Conservation (phyloP, 176 grass and related monocot species). For the Lolium perenne region DNA sequence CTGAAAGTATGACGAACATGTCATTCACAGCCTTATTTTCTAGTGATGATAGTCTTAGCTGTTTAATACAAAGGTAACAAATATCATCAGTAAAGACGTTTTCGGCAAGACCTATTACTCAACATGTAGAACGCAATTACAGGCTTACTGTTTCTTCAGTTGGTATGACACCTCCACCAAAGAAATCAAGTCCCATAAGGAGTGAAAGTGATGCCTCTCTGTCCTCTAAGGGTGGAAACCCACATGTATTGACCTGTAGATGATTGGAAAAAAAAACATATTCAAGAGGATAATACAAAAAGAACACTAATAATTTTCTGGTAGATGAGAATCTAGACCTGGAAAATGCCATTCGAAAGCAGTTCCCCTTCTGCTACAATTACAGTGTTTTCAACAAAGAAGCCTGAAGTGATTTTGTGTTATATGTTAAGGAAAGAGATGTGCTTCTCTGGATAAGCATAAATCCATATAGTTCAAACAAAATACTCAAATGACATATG, state of each 20-base stretch:
- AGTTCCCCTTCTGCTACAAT: slow-evolving; percentile 90
- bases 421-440: slow-evolving; percentile 63
- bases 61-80: slow-evolving; percentile 49
- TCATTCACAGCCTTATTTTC: slow-evolving; percentile 91
- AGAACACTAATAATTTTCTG: slow-evolving; percentile 8
- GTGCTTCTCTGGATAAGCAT: not conserved
- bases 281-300: slow-evolving; percentile 7
- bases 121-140: not conserved
- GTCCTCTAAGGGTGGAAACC: slow-evolving; percentile 94
- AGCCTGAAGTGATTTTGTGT: slow-evolving; percentile 94
- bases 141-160: slow-evolving; percentile 80
- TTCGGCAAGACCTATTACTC: slow-evolving; percentile 1
- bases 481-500: not conserved
- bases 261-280: slow-evolving; percentile 11
- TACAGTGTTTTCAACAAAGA: slow-evolving; percentile 92
- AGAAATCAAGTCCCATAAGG: slow-evolving; percentile 95
- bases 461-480: slow-evolving; percentile 4
- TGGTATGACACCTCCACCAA: slow-evolving; percentile 81
- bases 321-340: slow-evolving; percentile 49
- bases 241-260: slow-evolving; percentile 94
- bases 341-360: slow-evolving; percentile 84
- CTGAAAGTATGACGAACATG: slow-evolving; percentile 96
- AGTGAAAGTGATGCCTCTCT: slow-evolving; percentile 73
- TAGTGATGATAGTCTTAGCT: slow-evolving; percentile 71
- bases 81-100: slow-evolving; percentile 26